Base-by-base conservation (phyloP, 2,329 filamentous ascomycete species). In the Lecanicillium sp. region DNA sequence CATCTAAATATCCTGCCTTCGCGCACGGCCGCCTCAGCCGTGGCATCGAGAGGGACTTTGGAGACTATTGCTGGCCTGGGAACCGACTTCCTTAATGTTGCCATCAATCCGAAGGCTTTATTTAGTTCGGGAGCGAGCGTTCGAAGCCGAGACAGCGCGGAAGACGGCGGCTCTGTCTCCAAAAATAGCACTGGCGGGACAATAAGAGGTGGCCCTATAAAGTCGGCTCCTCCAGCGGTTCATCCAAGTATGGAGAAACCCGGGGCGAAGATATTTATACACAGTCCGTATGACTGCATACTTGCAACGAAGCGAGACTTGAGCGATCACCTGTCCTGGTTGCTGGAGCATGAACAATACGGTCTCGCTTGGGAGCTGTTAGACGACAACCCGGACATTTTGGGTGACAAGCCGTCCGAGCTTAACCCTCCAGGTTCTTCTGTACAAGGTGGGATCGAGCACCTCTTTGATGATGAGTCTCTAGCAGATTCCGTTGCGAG, bases 221-320 rank as follows among this genome's bases (percentile, higher is more conserved):
- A 50, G 29, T 41, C 52, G 6, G 43, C 46, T 4, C 45, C 53
- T 3, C 57, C 58, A 28, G 58, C 64, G 11, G 63, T 71, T 2
- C 71, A 81, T 54, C 60, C 74, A 39, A 68, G 68, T 49, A 57
- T 83, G 46, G 51, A 70, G 48, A 71, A 78, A 51, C 67, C 67
- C 36, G 71, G 75, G 2, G 59, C 71, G 50, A 72, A 96, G 53
- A 84, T 98, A 13, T 95, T 95, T 56, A 86, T 98, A 29, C 88
- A 95, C 52, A 95, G 88, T 51, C 92, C 92, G 0, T 98, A 94
- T 54, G 92, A 98, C 60, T 96, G 89, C 51, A 83, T 96, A n/a
- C 67, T 95, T 39, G 86, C 87, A 1, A 86, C 92, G 3, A 89
- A 89, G 55, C 74, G 92, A 48, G 89, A 95, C 52, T 69, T 94